Evolutionary conservation across 768 basidiomycete genomes (phyloP), one percentile per base, ranked within the genome.

Genomic region (Boletus speciosus): DNA sequence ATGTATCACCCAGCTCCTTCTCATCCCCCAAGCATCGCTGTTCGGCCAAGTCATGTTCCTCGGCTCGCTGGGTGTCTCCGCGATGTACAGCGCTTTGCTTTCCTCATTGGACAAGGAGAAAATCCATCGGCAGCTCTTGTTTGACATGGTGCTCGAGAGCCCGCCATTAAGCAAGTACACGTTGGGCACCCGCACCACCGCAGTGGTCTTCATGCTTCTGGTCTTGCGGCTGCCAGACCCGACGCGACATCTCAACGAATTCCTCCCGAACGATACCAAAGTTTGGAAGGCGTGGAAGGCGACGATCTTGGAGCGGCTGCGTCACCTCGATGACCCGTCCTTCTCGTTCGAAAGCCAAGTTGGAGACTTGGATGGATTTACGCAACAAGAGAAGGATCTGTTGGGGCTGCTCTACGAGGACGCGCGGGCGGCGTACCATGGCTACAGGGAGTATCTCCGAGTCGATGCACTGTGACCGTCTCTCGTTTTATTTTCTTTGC

Each of bases 31-130:
- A 52, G 65, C 62, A 1, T 56, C 60, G 4, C 47, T 67, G 4
- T 66, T 66, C 23, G 70, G 71, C 0, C 71, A 72, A 47, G 29
- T 63, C 50, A 57, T 72, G 63, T 72, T 72, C 57, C 55, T 72
- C 2, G 1, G 35, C 6, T 63, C 67, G 12, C 45, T 72, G 0
- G 62, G 60, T 10, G 54, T 62, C 3, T 71, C 71, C 3, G 65
- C 64, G 45, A 16, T 63, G 0, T 68, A 69, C 54, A 70, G 64
- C 21, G 21, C 43, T 0, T 56, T 44, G 40, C 34, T 69, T 9
- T 62, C 64, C 6, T 65, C 62, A 7, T 52, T 77, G 69, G 75
- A 76, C 34, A 67, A 55, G 9, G 62, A 58, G 10, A 57, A 49
- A 23, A 47, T 65, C 4, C 61, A 65, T 2, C 44, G 40, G 25